Base-by-base conservation (phyloP, 805 yeast genomes). In the Saccharomycopsis fermentans region DNA sequence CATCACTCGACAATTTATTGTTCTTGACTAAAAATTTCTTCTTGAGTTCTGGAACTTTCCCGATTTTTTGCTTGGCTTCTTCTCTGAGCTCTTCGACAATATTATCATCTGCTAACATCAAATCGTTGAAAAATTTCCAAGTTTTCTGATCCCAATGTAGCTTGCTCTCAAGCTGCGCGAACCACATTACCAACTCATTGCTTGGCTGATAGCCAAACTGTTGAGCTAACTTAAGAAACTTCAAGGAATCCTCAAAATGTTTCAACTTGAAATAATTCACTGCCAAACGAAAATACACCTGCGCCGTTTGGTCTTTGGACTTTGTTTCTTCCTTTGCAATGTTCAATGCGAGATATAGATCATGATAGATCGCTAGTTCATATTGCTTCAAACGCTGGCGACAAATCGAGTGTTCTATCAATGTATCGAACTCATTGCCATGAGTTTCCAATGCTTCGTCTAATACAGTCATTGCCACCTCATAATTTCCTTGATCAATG, bases 211-310 rank as follows among this genome's bases (percentile, higher is more conserved):
- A 73, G 51, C 73, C 75, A 59, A 68, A 72, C 50, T 72, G 70
- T 36, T 72, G 68, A 4, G 86, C 81, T 60, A 69, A 67, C 2
- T 66, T 61, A 56, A 83, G 71, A 59, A 74, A 73, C 19, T 64
- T 66, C n/a, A 72, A 64, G 0, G 88, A 80, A 24, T 66, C 65
- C 4, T 61, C 61, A 61, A 68, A 76, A 1, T 75, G 67, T 64
- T 80, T 81, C 58, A 70, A 68, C 43, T 73, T 71, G 66, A 74
- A 82, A 59, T 71, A 72, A n/a, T 72, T 69, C 58, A 82, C 69
- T 4, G 81, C 82, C 55, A 76, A 69, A 24, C 81, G 71, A 64
- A 77, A 81, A 64, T 78, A 73, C 36, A 81, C 76, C 19, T 72
- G 65, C 1, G 79, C 81, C 37, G 81, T 74, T 26, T 77, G 77